Evolutionary conservation across 2,329 filamentous ascomycete species (phyloP).

Genomic region (Neopestalotiopsis clavispora): DNA sequence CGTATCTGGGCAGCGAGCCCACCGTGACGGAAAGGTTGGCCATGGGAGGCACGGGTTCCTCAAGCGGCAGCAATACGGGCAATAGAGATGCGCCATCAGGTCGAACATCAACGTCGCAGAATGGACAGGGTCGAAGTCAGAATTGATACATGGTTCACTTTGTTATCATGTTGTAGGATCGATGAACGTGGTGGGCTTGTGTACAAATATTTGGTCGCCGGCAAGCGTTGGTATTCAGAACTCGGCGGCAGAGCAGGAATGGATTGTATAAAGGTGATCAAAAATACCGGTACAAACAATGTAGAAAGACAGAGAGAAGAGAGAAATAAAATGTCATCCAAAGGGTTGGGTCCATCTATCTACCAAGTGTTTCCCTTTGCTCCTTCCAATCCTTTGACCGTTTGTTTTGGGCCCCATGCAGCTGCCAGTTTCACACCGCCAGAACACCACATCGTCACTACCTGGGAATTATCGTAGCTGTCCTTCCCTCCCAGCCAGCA

Average conservation of each 20-base stretch:
- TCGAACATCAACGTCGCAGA: background rate
- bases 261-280: too few species aligned
- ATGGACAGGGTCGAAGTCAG: background rate
- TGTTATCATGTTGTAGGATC: background rate
- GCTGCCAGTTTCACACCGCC: background rate
- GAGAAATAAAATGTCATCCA: background rate
- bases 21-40: constrained; percentile 4
- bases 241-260: too few species aligned
- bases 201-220: background rate
- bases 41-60: background rate
- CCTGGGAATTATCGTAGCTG: background rate
- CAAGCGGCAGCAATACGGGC: background rate
- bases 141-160: background rate
- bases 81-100: background rate
- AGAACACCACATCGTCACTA: background rate
- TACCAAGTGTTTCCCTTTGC: background rate
- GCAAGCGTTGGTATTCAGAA: too few species aligned
- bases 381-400: background rate
- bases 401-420: background rate
- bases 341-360: background rate
- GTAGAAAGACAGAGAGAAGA: background rate
- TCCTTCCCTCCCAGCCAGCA: background rate
- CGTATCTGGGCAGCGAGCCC: constrained; percentile 4
- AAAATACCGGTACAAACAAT: too few species aligned
- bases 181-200: background rate